Percentiles rank a stretch among this genome's conserved stretches.
Evolutionary conservation across 192 early-diverging fungal species (phyloP).

Genomic region (Umbelopsis sp.): DNA sequence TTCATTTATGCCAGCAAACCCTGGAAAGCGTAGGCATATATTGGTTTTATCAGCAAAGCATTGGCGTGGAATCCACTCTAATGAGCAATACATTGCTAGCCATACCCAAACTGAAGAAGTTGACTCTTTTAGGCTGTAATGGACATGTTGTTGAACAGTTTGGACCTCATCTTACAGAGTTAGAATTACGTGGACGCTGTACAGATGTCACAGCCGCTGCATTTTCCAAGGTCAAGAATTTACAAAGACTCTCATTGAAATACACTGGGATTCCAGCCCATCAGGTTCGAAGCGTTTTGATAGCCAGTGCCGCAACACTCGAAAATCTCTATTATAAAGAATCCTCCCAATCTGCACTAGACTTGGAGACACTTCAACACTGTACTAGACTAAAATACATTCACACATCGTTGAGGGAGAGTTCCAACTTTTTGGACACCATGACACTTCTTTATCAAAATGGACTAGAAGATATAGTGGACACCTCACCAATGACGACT

Average conservation of each 20-base stretch:
- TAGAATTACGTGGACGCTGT: not conserved
- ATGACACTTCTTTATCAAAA: not conserved
- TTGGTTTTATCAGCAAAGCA: not conserved
- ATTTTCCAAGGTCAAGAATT: not conserved
- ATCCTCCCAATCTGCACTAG: not conserved
- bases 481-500: not conserved
- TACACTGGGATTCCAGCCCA: not conserved
- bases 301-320: not conserved
- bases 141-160: not conserved
- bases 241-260: not conserved
- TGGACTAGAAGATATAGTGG: not conserved
- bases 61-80: not conserved
- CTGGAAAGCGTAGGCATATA: not conserved
- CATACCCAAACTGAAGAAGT: not conserved
- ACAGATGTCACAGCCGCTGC: not conserved
- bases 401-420: not conserved
- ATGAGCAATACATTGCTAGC: not conserved
- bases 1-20: not conserved
- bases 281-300: not conserved
- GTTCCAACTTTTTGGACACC: not conserved
- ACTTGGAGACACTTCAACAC: not conserved
- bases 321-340: not conserved
- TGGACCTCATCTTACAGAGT: not conserved
- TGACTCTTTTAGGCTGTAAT: not conserved
- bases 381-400: not conserved